Evolutionary conservation across 441 rosid genomes (phyloP).

Genomic region (Bocquillonia castaneifolia): DNA sequence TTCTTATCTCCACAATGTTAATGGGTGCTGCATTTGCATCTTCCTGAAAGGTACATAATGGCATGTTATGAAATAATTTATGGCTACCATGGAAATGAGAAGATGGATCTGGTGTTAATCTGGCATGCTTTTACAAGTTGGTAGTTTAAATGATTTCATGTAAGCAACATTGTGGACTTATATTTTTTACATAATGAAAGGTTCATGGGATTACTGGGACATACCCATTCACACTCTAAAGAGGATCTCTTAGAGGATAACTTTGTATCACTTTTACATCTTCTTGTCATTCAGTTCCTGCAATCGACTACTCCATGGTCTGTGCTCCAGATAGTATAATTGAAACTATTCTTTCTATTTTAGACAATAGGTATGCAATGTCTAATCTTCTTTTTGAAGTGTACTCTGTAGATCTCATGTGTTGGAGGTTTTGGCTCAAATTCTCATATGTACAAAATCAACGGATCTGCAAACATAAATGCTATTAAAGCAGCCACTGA

Average conservation of each 20-base stretch:
- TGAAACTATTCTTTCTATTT: background rate
- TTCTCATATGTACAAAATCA: conserved; percentile 77
- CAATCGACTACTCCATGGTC: background rate
- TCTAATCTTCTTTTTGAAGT: conserved; percentile 12
- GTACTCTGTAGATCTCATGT: conserved; percentile 56
- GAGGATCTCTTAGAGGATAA: background rate
- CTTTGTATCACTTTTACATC: background rate
- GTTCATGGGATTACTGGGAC: background rate
- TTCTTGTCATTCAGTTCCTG: background rate
- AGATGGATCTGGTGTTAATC: background rate
- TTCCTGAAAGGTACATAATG: background rate
- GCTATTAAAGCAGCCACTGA: conserved; percentile 76
- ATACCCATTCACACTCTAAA: background rate
- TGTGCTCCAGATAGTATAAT: background rate
- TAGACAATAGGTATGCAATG: background rate
- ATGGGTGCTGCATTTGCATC: background rate
- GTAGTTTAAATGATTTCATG: background rate
- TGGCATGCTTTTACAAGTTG: background rate
- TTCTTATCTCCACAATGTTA: background rate
- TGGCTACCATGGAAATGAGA: background rate
- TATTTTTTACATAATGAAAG: background rate
- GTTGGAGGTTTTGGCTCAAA: conserved; percentile 90
- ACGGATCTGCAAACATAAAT: conserved; percentile 82
- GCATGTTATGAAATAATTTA: background rate
- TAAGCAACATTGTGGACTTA: background rate